Conservation (phyloP, 163 green algal species). For the Scenedesmus sp. region DNA sequence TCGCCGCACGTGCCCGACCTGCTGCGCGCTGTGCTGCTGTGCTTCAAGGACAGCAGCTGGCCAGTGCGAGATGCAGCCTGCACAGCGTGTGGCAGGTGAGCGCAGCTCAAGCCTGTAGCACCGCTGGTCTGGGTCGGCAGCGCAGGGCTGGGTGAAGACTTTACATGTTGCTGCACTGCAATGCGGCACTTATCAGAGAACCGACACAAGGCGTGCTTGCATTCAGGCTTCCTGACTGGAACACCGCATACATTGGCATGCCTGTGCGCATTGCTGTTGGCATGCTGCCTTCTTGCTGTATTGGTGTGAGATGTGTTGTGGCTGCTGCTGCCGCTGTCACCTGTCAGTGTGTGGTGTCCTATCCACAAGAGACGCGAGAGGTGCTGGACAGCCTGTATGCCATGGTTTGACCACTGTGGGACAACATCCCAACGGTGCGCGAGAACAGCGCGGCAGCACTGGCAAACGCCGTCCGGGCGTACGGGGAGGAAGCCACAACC, state of each 20-base stretch:
- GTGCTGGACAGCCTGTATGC: slow-evolving; percentile 77
- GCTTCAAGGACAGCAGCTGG: slow-evolving; percentile 93
- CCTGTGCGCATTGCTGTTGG: too few species aligned
- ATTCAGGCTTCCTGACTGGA: background rate
- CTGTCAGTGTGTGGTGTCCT: slow-evolving; percentile 74
- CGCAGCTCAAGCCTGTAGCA: too few species aligned
- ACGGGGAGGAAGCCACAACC: slow-evolving; percentile 53
- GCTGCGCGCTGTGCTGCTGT: slow-evolving; percentile 82
- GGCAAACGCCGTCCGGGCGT: slow-evolving; percentile 69
- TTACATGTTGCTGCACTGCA: background rate
- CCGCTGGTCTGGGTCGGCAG: too few species aligned
- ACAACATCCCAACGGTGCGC: slow-evolving; percentile 93
- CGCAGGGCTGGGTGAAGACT: too few species aligned
- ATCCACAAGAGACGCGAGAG: slow-evolving; percentile 77
- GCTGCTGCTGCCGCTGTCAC: background rate
- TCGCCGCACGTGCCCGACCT: slow-evolving; percentile 79
- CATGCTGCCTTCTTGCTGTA: too few species aligned
- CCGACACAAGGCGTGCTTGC: background rate
- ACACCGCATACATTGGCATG: too few species aligned
- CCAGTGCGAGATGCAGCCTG: slow-evolving; percentile 88
- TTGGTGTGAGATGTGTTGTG: too few species aligned
- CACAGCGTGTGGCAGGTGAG: slow-evolving; percentile 74
- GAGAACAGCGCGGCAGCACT: slow-evolving; percentile 86
- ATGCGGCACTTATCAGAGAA: background rate
- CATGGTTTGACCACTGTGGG: slow-evolving; percentile 91